phyloP scores from a whole-genome alignment of 768 basidiomycete species.

The Phaeotremella skinneri region DNA sequence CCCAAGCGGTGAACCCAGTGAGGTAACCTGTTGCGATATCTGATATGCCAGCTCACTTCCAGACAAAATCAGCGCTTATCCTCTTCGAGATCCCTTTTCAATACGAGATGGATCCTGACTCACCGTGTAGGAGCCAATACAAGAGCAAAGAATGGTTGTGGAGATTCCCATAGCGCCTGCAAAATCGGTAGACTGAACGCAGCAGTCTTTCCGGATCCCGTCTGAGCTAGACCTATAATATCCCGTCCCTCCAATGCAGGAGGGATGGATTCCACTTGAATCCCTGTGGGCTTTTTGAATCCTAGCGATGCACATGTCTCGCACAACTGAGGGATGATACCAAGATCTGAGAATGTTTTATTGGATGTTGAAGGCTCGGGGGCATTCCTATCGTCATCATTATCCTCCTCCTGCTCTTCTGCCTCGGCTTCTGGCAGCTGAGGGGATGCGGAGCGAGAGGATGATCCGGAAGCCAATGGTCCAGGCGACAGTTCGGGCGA shows the following conservation, averaged over 20 bases:
- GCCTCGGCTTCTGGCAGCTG: background rate
- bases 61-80: conserved; percentile 4
- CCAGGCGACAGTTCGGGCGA: background rate
- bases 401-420: background rate
- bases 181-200: conserved; percentile 94
- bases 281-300: conserved; percentile 83
- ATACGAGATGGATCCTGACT: conserved; percentile 14
- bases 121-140: conserved; percentile 87
- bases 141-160: conserved; percentile 86
- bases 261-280: conserved; percentile 80
- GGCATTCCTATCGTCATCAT: conserved; percentile 7
- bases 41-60: conserved; percentile 88
- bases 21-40: conserved; percentile 94
- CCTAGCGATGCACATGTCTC: conserved; percentile 76
- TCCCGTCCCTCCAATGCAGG: conserved; percentile 86
- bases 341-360: conserved; percentile 73
- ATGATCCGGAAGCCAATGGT: background rate
- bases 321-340: conserved; percentile 83
- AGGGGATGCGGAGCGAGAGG: background rate
- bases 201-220: conserved; percentile 96
- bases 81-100: background rate
- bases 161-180: conserved; percentile 88
- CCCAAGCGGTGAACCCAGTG: conserved; percentile 86
- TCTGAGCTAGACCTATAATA: conserved; percentile 97
- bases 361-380: conserved; percentile 13